Base-by-base conservation (phyloP, 768 basidiomycete species). In the Chiua virens region DNA sequence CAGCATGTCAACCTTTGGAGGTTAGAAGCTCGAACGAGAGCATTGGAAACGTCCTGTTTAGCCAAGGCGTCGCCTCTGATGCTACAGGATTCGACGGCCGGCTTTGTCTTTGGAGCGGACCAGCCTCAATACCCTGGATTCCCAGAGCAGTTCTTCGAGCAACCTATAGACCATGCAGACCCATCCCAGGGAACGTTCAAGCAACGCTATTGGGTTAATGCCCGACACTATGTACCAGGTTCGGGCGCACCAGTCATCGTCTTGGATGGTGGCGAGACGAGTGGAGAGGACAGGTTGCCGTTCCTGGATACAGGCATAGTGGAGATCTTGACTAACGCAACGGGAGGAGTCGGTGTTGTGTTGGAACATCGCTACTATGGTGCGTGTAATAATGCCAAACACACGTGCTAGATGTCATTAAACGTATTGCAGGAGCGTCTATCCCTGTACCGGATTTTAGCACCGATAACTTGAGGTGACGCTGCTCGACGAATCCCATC, bases 311-410 rank as follows among this genome's bases (percentile, higher is more conserved):
- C 81, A 0, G 90, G 94, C 2, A 95, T 98, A 55, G 80, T 89
- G 7, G 88, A 92, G 40, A 95, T 97, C 51, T 74, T 98, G 49
- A 76, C 89, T 3, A 85, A 80, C 49, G 87, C 86, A 18, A 96
- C 92, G 0, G 80, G 84, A n/a, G 96, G 96, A 5, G 76, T 98
- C 6, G 87, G 89, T 18, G 81, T 97, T 37, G 82, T 98, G n/a
- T 75, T 98, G 32, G 94, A 98, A 66, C 94, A 98, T 68, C 80
- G 94, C 54, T 93, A 88, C 67, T 96, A 96, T 65, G 92, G 93
- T 72, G 50, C 15, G 73, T 25, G 59, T 23, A 34, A 14, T 17
- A 25, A 8, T 32, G n/a, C 11, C 45, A 20, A 20, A 32, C 20
- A 38, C 47, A 48, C 15, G 22, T 11, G 4, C 4, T 22, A 17